phyloP scores from a whole-genome alignment of 176 grass and related monocot species.

The Cenchrus fungigraminus region DNA sequence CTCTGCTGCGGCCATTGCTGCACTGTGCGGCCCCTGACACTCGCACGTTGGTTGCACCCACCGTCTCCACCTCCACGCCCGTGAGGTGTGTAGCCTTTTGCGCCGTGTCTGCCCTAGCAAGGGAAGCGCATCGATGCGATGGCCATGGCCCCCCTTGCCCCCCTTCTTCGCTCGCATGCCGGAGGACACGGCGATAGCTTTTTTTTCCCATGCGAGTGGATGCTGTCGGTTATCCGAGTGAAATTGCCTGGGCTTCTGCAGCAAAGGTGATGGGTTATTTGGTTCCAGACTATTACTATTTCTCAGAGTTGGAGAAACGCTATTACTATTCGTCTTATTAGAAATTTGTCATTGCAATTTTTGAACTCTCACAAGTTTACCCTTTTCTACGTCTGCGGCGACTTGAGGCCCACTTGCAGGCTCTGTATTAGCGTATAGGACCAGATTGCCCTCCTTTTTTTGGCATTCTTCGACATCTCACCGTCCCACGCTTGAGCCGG shows the following conservation, averaged over 20 bases:
- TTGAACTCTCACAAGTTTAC: no score
- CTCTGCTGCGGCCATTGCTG: slow-evolving; percentile 9
- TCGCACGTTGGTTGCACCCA: slow-evolving; percentile 37
- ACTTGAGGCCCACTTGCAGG: no score
- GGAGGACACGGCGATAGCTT: neutral
- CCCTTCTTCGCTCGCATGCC: neutral
- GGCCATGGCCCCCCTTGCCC: neutral
- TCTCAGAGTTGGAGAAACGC: no score
- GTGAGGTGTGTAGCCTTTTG: slow-evolving; percentile 20
- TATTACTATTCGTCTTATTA: no score
- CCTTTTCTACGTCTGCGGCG: no score
- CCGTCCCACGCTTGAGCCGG: no score
- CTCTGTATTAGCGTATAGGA: no score
- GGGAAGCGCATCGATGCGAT: slow-evolving; percentile 38
- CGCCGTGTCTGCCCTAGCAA: neutral
- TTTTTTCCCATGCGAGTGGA: slow-evolving; percentile 11
- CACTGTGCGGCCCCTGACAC: slow-evolving; percentile 27
- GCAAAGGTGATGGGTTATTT: neutral
- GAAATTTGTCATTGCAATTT: no score
- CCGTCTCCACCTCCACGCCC: neutral
- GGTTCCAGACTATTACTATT: no score
- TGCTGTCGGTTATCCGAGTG: slow-evolving; percentile 26
- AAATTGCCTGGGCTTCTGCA: neutral
- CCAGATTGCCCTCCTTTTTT: no score
- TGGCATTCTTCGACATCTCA: no score